Conservation (phyloP, 345 rosid species). For the Kandelia obovata region DNA sequence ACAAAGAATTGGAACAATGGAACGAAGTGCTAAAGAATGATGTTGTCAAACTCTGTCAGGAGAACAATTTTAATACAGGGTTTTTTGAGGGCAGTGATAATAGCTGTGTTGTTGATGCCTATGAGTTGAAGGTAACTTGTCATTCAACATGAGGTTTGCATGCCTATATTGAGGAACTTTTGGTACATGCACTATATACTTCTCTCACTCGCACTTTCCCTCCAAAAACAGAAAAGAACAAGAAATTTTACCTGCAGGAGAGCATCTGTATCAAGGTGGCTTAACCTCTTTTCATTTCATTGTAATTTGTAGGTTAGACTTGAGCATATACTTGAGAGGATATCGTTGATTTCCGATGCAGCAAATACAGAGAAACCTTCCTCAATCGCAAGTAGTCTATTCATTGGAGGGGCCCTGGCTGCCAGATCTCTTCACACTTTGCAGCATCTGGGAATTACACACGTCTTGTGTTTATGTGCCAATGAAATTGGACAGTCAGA, state of each 20-base stretch:
- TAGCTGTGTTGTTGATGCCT: conserved; percentile 79
- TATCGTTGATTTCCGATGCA: conserved; percentile 86
- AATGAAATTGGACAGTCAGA: conserved; percentile 98
- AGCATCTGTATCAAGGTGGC: no score
- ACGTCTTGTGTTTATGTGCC: conserved; percentile 84
- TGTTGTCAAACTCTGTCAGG: conserved; percentile 82
- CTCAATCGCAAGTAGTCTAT: conserved; percentile 56
- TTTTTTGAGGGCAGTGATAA: conserved; percentile 90
- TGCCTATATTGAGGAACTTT: conserved; percentile 2
- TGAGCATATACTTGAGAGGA: conserved; percentile 96
- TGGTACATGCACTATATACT: neutral
- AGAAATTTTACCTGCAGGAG: no score
- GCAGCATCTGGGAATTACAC: conserved; percentile 76
- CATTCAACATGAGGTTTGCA: neutral
- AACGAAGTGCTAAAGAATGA: conserved; percentile 87
- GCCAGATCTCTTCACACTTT: conserved; percentile 83
- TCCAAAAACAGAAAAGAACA: no score
- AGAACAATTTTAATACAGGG: conserved; percentile 86
- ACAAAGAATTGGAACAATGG: conserved; percentile 96
- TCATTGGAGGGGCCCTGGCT: conserved; percentile 92
- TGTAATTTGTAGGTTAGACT: conserved; percentile 69
- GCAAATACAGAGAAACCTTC: conserved; percentile 97
- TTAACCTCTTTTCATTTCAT: neutral
- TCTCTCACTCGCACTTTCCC: no score
- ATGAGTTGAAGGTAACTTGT: conserved; percentile 79